Base-by-base conservation (phyloP, 495 filamentous ascomycete species). In the Aspergillus cristatus region DNA sequence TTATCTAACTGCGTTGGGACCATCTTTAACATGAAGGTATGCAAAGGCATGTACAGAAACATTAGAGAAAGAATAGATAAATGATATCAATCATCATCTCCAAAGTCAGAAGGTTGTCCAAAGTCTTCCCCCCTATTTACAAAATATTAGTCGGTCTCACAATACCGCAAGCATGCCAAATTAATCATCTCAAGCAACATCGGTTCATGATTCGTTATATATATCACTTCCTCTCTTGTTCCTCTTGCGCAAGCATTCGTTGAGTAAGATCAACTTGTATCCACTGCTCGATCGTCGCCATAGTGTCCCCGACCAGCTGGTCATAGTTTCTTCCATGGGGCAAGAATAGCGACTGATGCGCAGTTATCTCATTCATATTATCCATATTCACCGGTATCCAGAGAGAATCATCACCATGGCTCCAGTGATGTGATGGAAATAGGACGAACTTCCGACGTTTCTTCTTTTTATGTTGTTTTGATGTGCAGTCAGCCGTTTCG, bases 271-370 rank as follows among this genome's bases (percentile, higher is more conserved):
- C 57, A 31, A 79, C 76, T 24, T 72, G 62, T 12, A 91, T 72
- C 87, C 88, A 94, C 25, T 64, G 64, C 43, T 83, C 76, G 25
- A 94, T 72, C 42, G 76, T 65, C 13, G 63, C 65, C 11, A 75
- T 81, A 1, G 86, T 80, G 57, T 90, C 85, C 1, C 77, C 81
- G 26, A 93, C 81, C 8, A 94, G 62, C 45, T 57, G 55, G 50
- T 90, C 83, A 54, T 95, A 93, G 28, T 84, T 60, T 40, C 61
- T 52, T 15, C 70, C 63, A 14, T 46, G 72, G 0, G 74, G 62
- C 28, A 86, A 76, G 55, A 95, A 95, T 39, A 95, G 62, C 2
- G 84, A 79, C 36, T 83, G 87, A 55, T 95, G 88, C 3, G 88
- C 88, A 6, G 72, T 77, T 3, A 94, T 84, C 50, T 94, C 84